Conservation (phyloP, 148 eudicot species). For the Silene uniflora region DNA sequence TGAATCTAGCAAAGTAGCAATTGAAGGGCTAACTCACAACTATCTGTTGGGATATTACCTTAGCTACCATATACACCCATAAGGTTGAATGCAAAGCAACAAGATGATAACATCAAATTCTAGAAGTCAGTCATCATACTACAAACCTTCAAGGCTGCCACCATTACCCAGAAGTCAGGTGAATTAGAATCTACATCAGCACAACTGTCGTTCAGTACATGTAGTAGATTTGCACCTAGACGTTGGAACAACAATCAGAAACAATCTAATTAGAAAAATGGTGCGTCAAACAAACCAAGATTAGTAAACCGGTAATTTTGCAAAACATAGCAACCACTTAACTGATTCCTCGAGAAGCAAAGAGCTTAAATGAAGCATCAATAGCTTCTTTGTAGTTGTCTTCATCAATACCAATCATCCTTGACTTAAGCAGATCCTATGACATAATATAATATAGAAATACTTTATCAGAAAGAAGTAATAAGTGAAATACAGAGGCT, state of each 20-base stretch:
- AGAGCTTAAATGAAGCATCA: conserved; percentile 87
- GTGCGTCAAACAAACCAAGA: background rate
- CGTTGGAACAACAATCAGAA: background rate
- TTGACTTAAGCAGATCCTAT: conserved; percentile 74
- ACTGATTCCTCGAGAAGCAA: conserved; percentile 85
- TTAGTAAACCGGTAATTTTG: background rate
- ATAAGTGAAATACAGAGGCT: background rate
- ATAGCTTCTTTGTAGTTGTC: conserved; percentile 94
- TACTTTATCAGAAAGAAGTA: background rate
- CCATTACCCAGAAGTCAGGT: conserved; percentile 93
- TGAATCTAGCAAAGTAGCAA: background rate
- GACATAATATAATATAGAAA: conserved; percentile 20
- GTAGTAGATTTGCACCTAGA: conserved; percentile 60
- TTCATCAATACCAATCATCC: conserved; percentile 74
- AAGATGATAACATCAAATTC: background rate
- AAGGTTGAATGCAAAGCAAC: background rate
- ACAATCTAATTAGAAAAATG: background rate
- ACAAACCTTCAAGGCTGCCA: conserved; percentile 88
- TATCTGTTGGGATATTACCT: background rate
- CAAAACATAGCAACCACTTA: conserved; percentile 32
- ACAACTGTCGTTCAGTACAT: conserved; percentile 61
- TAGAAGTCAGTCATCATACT: conserved; percentile 3
- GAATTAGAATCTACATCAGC: conserved; percentile 70
- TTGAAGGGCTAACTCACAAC: background rate
- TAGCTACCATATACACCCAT: background rate